phyloP scores from a whole-genome alignment of 1,284 basidiomycete species.

The Ceraceosorus guamensis region DNA sequence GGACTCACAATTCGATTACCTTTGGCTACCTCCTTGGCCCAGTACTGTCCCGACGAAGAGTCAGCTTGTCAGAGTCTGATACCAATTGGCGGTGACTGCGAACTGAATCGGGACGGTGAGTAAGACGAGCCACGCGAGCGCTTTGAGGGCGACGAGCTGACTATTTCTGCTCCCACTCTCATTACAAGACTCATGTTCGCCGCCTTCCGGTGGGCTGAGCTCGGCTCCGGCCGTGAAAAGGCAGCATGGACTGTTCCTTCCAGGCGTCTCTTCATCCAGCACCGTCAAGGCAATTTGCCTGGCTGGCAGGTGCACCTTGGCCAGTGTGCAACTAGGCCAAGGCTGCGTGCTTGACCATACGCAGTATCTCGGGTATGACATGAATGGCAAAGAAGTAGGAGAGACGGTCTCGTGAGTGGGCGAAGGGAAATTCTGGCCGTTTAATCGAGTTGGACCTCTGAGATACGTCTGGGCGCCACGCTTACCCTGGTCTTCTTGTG shows the following conservation, averaged over 20 bases:
- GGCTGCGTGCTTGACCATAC: slow-evolving; percentile 12
- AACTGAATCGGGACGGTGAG: slow-evolving; percentile 78
- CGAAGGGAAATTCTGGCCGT: neutral
- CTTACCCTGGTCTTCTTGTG: too few species aligned
- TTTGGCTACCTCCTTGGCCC: neutral
- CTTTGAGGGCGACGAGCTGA: neutral
- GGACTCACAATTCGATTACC: neutral
- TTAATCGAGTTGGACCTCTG: too few species aligned
- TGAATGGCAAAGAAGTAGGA: slow-evolving; percentile 6
- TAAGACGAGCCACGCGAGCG: too few species aligned
- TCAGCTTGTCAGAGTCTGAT: slow-evolving; percentile 62
- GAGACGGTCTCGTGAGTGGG: slow-evolving; percentile 10
- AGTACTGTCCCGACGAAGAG: slow-evolving; percentile 77
- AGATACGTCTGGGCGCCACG: too few species aligned
- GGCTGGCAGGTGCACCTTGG: slow-evolving; percentile 5
- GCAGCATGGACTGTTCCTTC: too few species aligned
- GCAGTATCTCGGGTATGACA: slow-evolving; percentile 14
- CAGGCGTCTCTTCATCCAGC: too few species aligned
- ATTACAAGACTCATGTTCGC: neutral
- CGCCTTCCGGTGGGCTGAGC: slow-evolving; percentile 7
- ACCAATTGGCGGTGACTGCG: slow-evolving; percentile 63
- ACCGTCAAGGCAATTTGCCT: slow-evolving; percentile 6
- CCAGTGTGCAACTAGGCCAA: slow-evolving; percentile 1
- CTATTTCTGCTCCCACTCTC: neutral
- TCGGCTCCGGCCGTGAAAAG: too few species aligned